These are phyloP conservation scores for Royoungia palumana DNA, from an alignment of 768 basidiomycete species.

Conservation along the genomic window DNA sequence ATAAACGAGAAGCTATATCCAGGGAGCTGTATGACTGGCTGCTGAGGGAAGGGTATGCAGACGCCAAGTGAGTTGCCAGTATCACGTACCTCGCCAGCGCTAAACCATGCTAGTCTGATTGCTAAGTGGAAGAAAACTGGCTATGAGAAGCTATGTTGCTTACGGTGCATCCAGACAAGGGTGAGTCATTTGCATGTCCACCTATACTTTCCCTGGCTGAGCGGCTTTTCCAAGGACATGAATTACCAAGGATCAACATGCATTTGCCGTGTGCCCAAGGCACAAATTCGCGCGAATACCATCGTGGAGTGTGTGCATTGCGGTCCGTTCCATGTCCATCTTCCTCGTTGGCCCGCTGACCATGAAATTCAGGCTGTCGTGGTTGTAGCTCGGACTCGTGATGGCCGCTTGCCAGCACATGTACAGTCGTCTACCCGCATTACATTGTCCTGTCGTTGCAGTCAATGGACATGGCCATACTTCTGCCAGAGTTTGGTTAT, in stretches of 20 bases:
- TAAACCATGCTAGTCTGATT: slow-evolving; percentile 60
- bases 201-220: slow-evolving; percentile 9
- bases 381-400: slow-evolving; percentile 89
- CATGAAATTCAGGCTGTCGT: slow-evolving; percentile 61
- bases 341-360: slow-evolving; percentile 9
- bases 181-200: slow-evolving; percentile 37
- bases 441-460: not conserved
- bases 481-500: not conserved
- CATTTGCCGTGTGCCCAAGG: slow-evolving; percentile 95
- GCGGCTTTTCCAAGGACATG: slow-evolving; percentile 69
- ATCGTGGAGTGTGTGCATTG: slow-evolving; percentile 97
- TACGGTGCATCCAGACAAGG: slow-evolving; percentile 93
- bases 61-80: slow-evolving; percentile 72
- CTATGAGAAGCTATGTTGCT: slow-evolving; percentile 96
- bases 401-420: slow-evolving; percentile 1
- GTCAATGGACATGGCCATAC: not conserved
- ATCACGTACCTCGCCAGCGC: slow-evolving; percentile 1
- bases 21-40: slow-evolving; percentile 96
- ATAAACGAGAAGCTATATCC: slow-evolving; percentile 95
- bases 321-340: slow-evolving; percentile 52
- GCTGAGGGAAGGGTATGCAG: slow-evolving; percentile 94
- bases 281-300: slow-evolving; percentile 83
- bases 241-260: slow-evolving; percentile 99
- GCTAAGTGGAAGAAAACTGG: slow-evolving; percentile 99
- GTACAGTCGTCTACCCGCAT: not conserved